phyloP scores from a whole-genome alignment of 2,329 filamentous ascomycete genomes.

The Hymenotorrendiella dingleyae region DNA sequence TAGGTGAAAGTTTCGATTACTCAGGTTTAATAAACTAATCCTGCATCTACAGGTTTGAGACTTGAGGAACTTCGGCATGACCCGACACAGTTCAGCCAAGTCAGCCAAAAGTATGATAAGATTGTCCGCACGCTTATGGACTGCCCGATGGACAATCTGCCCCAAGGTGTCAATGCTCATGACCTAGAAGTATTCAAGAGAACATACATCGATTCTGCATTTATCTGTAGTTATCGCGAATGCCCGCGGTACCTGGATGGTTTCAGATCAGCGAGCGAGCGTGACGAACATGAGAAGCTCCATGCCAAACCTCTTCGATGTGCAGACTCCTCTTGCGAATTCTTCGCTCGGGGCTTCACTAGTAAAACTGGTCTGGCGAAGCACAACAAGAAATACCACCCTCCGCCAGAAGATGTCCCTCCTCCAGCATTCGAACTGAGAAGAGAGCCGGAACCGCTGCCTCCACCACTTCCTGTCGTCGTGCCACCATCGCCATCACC shows the following conservation, averaged over 20 bases:
- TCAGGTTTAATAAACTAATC: constrained; percentile 5
- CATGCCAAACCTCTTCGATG: constrained; percentile 10
- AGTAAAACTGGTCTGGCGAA: constrained; percentile 6
- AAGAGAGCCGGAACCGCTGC: no score
- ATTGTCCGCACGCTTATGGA: constrained; percentile 7
- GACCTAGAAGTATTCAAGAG: constrained; percentile 7
- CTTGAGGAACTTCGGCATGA: no score
- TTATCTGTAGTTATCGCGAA: constrained; percentile 11
- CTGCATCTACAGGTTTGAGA: no score
- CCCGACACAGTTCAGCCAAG: constrained; percentile 12
- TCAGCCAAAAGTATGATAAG: constrained; percentile 8
- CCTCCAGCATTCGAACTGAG: no score
- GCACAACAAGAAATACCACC: constrained; percentile 12
- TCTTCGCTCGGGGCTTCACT: constrained; percentile 6
- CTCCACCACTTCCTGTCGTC: no score
- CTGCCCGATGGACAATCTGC: background rate
- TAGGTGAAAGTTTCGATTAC: constrained; percentile 7
- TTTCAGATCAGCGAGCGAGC: constrained; percentile 3
- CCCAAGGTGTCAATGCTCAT: background rate
- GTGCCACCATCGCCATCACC: no score
- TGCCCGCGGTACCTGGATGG: constrained; percentile 9
- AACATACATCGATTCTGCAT: constrained; percentile 9
- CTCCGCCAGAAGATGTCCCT: constrained; percentile 8
- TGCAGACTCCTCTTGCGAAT: constrained; percentile 6
- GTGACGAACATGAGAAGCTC: constrained; percentile 8